Base-by-base conservation (phyloP, 2,329 filamentous ascomycete genomes). In the Colletotrichum abscissum region DNA sequence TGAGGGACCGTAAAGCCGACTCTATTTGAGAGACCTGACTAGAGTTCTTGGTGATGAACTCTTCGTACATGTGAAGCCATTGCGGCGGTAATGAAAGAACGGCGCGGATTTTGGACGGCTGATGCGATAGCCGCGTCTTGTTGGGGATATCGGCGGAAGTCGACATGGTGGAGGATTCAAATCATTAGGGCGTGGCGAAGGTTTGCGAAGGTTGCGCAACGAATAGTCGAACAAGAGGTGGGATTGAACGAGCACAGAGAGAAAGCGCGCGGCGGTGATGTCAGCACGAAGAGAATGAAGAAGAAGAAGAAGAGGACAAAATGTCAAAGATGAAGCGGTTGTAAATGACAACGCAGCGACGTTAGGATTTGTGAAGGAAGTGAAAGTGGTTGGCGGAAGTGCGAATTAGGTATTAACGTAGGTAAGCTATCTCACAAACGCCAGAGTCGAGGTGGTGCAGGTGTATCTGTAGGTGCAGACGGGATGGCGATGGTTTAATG, bases 1-100 rank as follows among this genome's bases (percentile, higher is more conserved):
- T 98, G 76, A 99, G 85, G 33, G 95, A 98, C 52, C 97, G 92
- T 80, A 99, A 86, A 16, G 95, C 95, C 75, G 94, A 97, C 86
- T 99, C 97, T 75, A 99, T 96, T 85, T 98, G 95, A 63, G 95
- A 94, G 66, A 99, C 95, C 73, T 97, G 95, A 79, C 95, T 93
- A 74, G 95, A 92, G 82, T 99, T 99, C 85, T 96, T 97, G 75
- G 94, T 93, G 86, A 99, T 96, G 84, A 98, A 98, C 76, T 97
- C 92, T 79, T 92, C 91, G 83, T 97, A 97, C 84, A 91, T 89
- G 76, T 88, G 85, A 66, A 94, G 86, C 91, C 90, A 94, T 82
- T 88, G 88, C 30, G 91, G 88, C 62, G 92, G 91, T 78, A 91
- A 82, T 55, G 89, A 86, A 60, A 92, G 84, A 74, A 89, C 64